Evolutionary conservation across 371 early-diverging fungal species (phyloP).

Genomic region (Amoeboaphelidium protococcarum): DNA sequence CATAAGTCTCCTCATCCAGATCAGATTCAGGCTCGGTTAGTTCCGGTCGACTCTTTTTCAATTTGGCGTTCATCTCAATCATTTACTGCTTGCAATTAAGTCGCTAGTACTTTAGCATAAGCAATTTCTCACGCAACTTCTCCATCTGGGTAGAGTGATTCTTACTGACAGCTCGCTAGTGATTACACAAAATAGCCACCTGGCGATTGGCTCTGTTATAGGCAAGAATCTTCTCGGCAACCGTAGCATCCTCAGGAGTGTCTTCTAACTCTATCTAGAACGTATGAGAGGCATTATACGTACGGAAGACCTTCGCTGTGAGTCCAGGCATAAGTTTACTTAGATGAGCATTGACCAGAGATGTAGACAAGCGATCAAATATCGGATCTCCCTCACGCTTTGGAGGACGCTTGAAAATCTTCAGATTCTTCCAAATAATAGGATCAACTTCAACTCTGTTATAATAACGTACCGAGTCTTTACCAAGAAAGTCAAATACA

Average conservation of each 20-base stretch:
- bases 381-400: conserved; percentile 40
- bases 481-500: conserved; percentile 87
- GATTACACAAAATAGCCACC: conserved; percentile 91
- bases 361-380: conserved; percentile 62
- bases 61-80: conserved; percentile 33
- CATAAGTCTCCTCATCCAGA: conserved; percentile 53
- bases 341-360: conserved; percentile 61
- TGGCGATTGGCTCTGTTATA: conserved; percentile 87
- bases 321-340: conserved; percentile 62
- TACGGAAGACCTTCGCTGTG: conserved; percentile 95
- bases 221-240: conserved; percentile 61
- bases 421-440: conserved; percentile 73
- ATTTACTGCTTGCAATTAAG: conserved; percentile 33
- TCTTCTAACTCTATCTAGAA: conserved; percentile 62
- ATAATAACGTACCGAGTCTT: conserved; percentile 82
- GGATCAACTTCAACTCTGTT: conserved; percentile 55
- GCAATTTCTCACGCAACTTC: conserved; percentile 48
- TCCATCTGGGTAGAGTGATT: conserved; percentile 45
- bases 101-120: conserved; percentile 54
- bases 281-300: conserved; percentile 79
- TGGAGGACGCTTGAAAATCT: conserved; percentile 50
- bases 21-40: conserved; percentile 38
- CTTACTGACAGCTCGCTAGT: conserved; percentile 70
- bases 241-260: conserved; percentile 33
- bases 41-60: conserved; percentile 38